Conservation (phyloP, 1,284 basidiomycete genomes). For the Naganishia albida region DNA sequence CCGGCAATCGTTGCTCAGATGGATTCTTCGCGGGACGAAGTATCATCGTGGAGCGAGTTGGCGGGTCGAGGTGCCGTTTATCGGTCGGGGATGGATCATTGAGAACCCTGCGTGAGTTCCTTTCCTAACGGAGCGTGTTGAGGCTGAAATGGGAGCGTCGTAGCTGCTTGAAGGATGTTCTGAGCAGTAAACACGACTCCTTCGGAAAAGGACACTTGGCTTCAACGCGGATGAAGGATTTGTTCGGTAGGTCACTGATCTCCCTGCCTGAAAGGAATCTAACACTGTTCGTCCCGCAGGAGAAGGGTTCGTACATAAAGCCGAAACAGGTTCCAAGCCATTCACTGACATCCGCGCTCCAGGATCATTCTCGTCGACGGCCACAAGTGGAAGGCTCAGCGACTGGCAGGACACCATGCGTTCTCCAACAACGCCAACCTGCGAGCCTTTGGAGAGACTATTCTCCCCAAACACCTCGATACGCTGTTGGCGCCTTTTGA, state of each 20-base stretch:
- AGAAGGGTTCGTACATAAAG: constrained; percentile 13
- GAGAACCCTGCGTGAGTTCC: constrained; percentile 39
- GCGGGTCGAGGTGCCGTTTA: constrained; percentile 30
- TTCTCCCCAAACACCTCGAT: constrained; percentile 33
- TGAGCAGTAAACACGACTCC: constrained; percentile 34
- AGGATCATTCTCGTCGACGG: constrained; percentile 37
- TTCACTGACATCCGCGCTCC: not conserved
- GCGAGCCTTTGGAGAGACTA: constrained; percentile 24
- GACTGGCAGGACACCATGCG: constrained; percentile 34
- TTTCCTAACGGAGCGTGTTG: no score
- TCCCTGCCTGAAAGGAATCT: not conserved
- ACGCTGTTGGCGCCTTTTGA: constrained; percentile 28
- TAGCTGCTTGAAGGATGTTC: constrained; percentile 39
- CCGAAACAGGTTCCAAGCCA: not conserved
- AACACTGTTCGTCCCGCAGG: not conserved
- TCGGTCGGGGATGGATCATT: constrained; percentile 34
- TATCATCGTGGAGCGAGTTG: constrained; percentile 28
- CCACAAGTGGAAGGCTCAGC: constrained; percentile 34
- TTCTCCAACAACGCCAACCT: constrained; percentile 34
- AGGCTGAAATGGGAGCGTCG: not conserved
- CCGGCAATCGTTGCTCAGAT: constrained; percentile 33
- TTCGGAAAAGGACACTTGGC: constrained; percentile 38
- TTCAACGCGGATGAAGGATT: constrained; percentile 32
- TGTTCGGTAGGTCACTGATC: constrained; percentile 33
- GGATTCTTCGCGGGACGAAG: constrained; percentile 32